A percentile compares a stretch with the other conserved stretches of the same genome.
phyloP scores from a whole-genome alignment of 768 basidiomycete species.

The Pleurotus sapidus region DNA sequence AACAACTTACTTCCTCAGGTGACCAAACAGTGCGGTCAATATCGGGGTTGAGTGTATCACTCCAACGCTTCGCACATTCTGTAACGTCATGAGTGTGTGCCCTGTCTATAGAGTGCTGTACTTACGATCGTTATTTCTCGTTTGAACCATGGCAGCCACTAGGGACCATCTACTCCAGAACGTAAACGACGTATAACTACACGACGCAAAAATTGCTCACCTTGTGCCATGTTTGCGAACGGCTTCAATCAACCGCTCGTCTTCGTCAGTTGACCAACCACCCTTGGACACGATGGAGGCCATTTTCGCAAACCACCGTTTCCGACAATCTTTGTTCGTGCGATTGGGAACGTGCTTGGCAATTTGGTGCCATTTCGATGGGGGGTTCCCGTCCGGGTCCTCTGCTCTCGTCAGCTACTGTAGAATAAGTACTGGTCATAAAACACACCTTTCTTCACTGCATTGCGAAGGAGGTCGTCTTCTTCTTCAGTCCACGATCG shows the following conservation, averaged over 20 bases:
- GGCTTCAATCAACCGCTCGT: conserved; percentile 52
- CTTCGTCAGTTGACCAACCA: conserved; percentile 61
- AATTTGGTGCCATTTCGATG: conserved; percentile 62
- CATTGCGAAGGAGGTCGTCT: conserved; percentile 50
- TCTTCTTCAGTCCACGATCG: conserved; percentile 51
- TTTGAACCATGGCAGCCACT: conserved; percentile 54
- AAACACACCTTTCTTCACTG: conserved; percentile 42
- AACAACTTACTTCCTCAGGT: conserved; percentile 41
- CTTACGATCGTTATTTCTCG: conserved; percentile 59
- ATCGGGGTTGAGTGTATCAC: conserved; percentile 57
- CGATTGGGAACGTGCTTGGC: conserved; percentile 61
- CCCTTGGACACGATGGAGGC: conserved; percentile 60
- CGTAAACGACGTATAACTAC: background rate
- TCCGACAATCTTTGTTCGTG: conserved; percentile 64
- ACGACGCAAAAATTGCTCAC: conserved; percentile 22
- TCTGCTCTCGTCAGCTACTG: conserved; percentile 30
- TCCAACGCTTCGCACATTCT: conserved; percentile 66
- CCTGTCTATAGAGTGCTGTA: conserved; percentile 9
- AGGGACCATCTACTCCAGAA: conserved; percentile 45
- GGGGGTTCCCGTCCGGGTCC: conserved; percentile 53
- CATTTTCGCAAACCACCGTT: conserved; percentile 65
- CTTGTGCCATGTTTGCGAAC: conserved; percentile 56
- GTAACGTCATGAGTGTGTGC: conserved; percentile 6
- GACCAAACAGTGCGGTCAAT: conserved; percentile 63
- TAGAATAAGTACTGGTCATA: conserved; percentile 13